Base-by-base conservation (phyloP, 2,329 filamentous ascomycete species). In the Aspergillus candidus region DNA sequence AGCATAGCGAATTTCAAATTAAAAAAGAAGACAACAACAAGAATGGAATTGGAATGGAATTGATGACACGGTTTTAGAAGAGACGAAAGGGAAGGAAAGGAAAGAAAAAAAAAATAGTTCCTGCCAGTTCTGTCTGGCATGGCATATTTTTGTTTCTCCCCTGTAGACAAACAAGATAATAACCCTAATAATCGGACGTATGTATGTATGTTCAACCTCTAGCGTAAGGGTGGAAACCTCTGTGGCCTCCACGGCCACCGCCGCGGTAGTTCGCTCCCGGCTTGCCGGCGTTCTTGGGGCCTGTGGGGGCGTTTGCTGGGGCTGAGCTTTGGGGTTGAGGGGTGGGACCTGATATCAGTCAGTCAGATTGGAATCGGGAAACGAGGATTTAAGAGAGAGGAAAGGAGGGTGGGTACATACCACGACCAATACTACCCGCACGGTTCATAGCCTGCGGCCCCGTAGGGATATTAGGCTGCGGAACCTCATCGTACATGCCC, bases 401-500 rank as follows among this genome's bases (percentile, higher is more conserved):
- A 14, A 17, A 15, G 31, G 63, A 48, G 55, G 64, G 49, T 11
- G 32, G 13, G 56, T 53, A 59, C 61, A 58, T 68, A 57, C 67
- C 69, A 40, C 70, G 64, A 46, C 71, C 67, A 42, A 63, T 62
- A 32, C 58, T 63, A 44, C 65, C 60, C 40, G 66, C 64, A 46
- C 72, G 67, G 39, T 69, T 68, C 49, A 70, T 68, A 48, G 73
- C 69, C 46, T 69, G 71, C 40, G 75, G 73, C 37, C 72, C 76
- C 12, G 70, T 72, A 52, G 74, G 72, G 44, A 83, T 78, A 56
- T 83, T 83, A 4, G 88, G 88, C 62, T 91, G 88, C 12, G 89
- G 90, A 2, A 90, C 87, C 63, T 96, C 91, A 63, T 97, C 91
- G 66, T 96, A 97, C 89, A 95, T 95, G 59, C 91, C 91, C 66